Conservation (phyloP, 2,329 filamentous ascomycete species). For the Fusarium camptoceras region DNA sequence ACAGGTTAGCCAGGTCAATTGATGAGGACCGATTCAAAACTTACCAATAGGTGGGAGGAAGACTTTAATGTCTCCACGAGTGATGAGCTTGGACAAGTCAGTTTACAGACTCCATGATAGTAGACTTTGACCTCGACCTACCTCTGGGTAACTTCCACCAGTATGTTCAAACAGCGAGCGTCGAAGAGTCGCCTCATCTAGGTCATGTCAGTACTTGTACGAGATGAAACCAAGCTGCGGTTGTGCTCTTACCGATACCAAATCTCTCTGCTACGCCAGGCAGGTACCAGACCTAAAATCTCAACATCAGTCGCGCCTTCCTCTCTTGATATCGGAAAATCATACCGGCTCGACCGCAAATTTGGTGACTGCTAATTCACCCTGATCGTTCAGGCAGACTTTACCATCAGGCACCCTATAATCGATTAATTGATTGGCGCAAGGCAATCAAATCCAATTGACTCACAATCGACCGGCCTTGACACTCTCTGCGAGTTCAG, state of each 20-base stretch:
- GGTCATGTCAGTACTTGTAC: constrained; percentile 43
- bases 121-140: constrained; percentile 40
- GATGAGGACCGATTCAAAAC: constrained; percentile 3
- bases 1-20: constrained; percentile 21
- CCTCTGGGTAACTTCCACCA: constrained; percentile 93
- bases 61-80: constrained; percentile 91
- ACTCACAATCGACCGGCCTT: constrained; percentile 76
- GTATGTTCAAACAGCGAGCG: constrained; percentile 94
- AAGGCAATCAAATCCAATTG: neutral
- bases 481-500: constrained; percentile 92
- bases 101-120: constrained; percentile 5
- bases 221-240: neutral
- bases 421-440: constrained; percentile 24
- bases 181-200: constrained; percentile 86
- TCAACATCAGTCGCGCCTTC: constrained; percentile 1
- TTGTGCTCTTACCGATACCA: constrained; percentile 74
- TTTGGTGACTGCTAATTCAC: constrained; percentile 94
- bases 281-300: constrained; percentile 76
- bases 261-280: constrained; percentile 92
- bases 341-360: constrained; percentile 93
- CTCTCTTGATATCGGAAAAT: constrained; percentile 18
- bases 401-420: constrained; percentile 79
- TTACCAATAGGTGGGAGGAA: constrained; percentile 92
- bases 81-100: constrained; percentile 74
- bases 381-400: constrained; percentile 85